phyloP scores from a whole-genome alignment of 176 grass and related monocot species.

The Juncus inflexus region DNA sequence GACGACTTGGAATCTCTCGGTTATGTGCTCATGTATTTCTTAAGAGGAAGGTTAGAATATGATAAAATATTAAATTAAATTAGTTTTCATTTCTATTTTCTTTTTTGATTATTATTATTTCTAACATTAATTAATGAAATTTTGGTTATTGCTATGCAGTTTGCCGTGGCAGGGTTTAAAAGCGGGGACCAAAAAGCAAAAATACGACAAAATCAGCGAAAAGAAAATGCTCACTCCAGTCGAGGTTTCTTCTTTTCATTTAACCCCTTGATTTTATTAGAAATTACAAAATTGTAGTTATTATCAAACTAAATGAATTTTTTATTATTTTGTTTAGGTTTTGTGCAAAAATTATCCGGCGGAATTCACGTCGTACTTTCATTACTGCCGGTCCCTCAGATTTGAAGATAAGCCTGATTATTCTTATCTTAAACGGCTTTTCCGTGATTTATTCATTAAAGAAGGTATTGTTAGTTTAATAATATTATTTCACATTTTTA shows the following conservation, averaged over 20 bases:
- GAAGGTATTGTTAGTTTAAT: slow-evolving; percentile 37
- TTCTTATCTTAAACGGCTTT: slow-evolving; percentile 74
- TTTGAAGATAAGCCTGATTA: slow-evolving; percentile 97
- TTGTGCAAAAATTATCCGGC: slow-evolving; percentile 79
- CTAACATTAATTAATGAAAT: slow-evolving; percentile 30
- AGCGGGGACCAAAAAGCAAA: slow-evolving; percentile 83
- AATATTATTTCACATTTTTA: background rate
- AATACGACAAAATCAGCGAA: slow-evolving; percentile 81
- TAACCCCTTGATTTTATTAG: too few species aligned
- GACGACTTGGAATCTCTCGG: slow-evolving; percentile 91
- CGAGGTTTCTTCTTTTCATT: slow-evolving; percentile 47
- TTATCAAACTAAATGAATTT: background rate
- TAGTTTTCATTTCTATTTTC: slow-evolving; percentile 24
- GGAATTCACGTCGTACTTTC: slow-evolving; percentile 75
- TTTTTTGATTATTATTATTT: slow-evolving; percentile 13
- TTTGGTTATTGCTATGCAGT: slow-evolving; percentile 31
- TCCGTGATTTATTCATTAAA: slow-evolving; percentile 72
- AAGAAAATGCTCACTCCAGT: slow-evolving; percentile 80
- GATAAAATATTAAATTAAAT: background rate
- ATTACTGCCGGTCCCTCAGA: slow-evolving; percentile 76
- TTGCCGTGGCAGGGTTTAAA: slow-evolving; percentile 89
- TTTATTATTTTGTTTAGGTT: slow-evolving; percentile 36
- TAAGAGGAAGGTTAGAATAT: slow-evolving; percentile 67
- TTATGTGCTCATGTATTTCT: slow-evolving; percentile 83
- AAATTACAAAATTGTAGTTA: too few species aligned